Base-by-base conservation (phyloP, 2,329 filamentous ascomycete genomes). In the Chaetomium globosum region DNA sequence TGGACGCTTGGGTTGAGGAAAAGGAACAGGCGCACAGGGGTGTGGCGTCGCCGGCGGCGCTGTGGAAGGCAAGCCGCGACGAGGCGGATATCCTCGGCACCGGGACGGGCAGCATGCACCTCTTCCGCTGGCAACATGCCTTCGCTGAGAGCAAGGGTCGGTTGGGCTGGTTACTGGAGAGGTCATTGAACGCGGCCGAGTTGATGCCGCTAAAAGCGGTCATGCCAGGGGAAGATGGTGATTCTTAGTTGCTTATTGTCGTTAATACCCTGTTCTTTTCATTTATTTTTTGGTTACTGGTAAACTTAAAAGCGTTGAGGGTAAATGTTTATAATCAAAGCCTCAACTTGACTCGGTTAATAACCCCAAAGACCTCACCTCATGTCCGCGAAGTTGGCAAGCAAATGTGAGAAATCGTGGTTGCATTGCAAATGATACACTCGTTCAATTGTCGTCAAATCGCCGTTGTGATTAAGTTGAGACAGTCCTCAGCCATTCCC, bases 101-200 rank as follows among this genome's bases (percentile, higher is more conserved):
- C 12, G 51, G 30, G 2, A n/a, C 51, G 3, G 23, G 28, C 5
- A 53, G 51, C 28, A 28, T 19, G 30, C 51, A 53, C 13, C 3
- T 53, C 26, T 53, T 53, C n/a, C 51, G 51, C 26, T 53, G 51
- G 51, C 26, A 53, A 5, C 51, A 53, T 31, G 51, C n/a, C 1
- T 30, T 30, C 7, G 26, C 51, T n/a, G 51, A 53, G 51, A 31
- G 26, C 26, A 53, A 31, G 51, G 51, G 51, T 4, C 51, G 51
- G 13, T 10, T 53, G 51, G 51, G 51, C 6, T 53, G 51, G 51
- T 2, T 53, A 26, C 10, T 53, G 51, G 13, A 31, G 9, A 49
- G 46, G 39, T 49, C 46, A 2, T 16, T 49, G 5, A 23, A 10
- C 5, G 46, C n/a, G 51, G 26, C 26, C 4, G 51, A 53, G 26